These are phyloP conservation scores for Cylindrotheca fusiformis DNA, from an alignment of 108 stramenopile species.

Conservation along the genomic window DNA sequence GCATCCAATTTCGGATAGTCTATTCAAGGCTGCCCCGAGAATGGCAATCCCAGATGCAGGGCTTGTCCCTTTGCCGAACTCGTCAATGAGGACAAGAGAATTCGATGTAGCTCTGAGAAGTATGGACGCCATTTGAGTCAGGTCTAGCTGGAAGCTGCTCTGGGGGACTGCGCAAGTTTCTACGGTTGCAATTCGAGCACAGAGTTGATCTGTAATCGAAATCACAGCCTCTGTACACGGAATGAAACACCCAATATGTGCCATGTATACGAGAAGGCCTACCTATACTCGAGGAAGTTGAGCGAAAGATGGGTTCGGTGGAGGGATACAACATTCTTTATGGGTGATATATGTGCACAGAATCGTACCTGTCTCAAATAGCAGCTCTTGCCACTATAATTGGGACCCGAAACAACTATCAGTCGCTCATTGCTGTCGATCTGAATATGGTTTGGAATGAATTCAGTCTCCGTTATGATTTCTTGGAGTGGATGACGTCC, in stretches of 20 bases:
- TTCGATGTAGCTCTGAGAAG: slow-evolving; percentile 59
- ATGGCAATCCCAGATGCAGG: slow-evolving; percentile 93
- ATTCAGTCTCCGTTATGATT: slow-evolving; percentile 76
- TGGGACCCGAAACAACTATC: slow-evolving; percentile 89
- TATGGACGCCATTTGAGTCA: slow-evolving; percentile 85
- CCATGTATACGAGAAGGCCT: slow-evolving; percentile 88
- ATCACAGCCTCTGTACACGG: slow-evolving; percentile 86
- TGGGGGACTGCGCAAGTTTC: slow-evolving; percentile 94
- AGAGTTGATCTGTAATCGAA: slow-evolving; percentile 85
- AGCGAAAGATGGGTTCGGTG: not conserved
- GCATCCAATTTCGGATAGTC: slow-evolving; percentile 57
- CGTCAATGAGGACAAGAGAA: slow-evolving; percentile 92
- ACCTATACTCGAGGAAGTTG: slow-evolving; percentile 30
- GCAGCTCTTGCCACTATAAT: slow-evolving; percentile 93
- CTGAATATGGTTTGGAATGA: slow-evolving; percentile 87
- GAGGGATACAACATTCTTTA: not conserved
- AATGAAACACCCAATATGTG: slow-evolving; percentile 90
- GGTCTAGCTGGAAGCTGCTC: slow-evolving; percentile 91
- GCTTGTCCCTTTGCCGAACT: slow-evolving; percentile 96
- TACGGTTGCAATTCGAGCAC: slow-evolving; percentile 81
- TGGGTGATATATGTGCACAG: slow-evolving; percentile 13
- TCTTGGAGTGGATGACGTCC: slow-evolving; percentile 96
- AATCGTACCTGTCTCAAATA: slow-evolving; percentile 67
- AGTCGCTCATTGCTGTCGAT: slow-evolving; percentile 67
- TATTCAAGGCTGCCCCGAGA: slow-evolving; percentile 75